phyloP scores from a whole-genome alignment of 306 rosid species.

The Vicia faba region DNA sequence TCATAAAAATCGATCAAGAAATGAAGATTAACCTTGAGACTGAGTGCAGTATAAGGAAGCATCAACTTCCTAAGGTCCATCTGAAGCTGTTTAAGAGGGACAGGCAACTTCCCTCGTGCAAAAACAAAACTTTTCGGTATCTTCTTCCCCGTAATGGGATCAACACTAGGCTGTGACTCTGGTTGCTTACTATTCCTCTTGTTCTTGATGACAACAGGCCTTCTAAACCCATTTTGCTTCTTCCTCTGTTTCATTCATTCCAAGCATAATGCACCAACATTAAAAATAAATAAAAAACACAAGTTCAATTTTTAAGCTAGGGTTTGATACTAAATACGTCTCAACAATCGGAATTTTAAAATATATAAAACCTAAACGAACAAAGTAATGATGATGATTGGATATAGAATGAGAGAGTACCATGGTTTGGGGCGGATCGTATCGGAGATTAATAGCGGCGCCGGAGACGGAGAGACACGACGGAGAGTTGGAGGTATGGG shows the following conservation, averaged over 20 bases:
- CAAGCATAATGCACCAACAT: too few species aligned
- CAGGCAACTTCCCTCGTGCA: constrained; percentile 80
- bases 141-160: constrained; percentile 89
- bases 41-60: constrained; percentile 89
- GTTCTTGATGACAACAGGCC: constrained; percentile 52
- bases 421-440: constrained; percentile 10
- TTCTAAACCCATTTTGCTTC: constrained; percentile 56
- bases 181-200: constrained; percentile 46
- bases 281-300: neutral
- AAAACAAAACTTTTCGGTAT: constrained; percentile 90
- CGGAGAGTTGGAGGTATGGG: neutral
- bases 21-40: constrained; percentile 55
- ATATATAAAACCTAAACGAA: neutral
- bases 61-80: constrained; percentile 87
- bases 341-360: neutral
- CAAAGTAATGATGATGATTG: neutral
- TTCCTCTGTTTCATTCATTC: constrained; percentile 52
- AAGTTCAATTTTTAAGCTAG: neutral
- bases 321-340: constrained; percentile 15
- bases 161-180: constrained; percentile 54
- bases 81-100: constrained; percentile 79
- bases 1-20: neutral
- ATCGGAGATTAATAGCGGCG: neutral
- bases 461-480: neutral
- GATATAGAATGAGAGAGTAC: neutral